Percentiles rank a stretch among this genome's conserved stretches.
These are phyloP conservation scores for Acacia crassicarpa DNA, from an alignment of 306 rosid genomes.

Conservation along the genomic window DNA sequence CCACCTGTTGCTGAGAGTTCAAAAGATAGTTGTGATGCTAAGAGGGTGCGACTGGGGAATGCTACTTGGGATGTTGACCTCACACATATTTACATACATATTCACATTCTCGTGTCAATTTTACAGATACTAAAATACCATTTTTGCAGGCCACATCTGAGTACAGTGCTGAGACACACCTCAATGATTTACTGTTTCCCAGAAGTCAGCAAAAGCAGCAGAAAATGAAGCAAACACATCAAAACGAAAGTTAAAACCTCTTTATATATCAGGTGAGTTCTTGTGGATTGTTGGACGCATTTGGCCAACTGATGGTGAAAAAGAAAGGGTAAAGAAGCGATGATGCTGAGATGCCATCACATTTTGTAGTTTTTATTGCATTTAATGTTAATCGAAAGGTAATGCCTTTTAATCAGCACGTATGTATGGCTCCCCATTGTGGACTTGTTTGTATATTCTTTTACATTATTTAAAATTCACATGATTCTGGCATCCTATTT, in stretches of 20 bases:
- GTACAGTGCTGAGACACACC: slow-evolving; percentile 84
- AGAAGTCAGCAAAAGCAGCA: slow-evolving; percentile 61
- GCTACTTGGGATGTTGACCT: not conserved
- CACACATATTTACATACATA: not conserved
- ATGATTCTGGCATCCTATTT: not conserved
- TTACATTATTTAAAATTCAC: not conserved
- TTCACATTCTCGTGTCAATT: not conserved
- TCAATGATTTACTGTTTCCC: slow-evolving; percentile 79
- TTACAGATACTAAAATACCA: slow-evolving; percentile 9
- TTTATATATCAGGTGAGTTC: slow-evolving; percentile 16
- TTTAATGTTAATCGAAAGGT: slow-evolving; percentile 40
- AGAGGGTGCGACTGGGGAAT: not conserved
- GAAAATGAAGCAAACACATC: slow-evolving; percentile 63
- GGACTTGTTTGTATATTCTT: not conserved
- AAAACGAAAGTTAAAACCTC: slow-evolving; percentile 45
- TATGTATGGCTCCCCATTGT: not conserved
- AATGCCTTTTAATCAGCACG: slow-evolving; percentile 32
- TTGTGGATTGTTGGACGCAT: slow-evolving; percentile 28
- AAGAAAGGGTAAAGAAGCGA: slow-evolving; percentile 18
- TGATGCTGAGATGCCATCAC: slow-evolving; percentile 29
- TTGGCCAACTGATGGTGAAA: slow-evolving; percentile 23
- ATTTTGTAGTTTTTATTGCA: slow-evolving; percentile 44
- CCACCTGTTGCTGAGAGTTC: slow-evolving; percentile 15
- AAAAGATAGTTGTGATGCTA: not conserved
- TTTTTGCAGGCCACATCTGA: slow-evolving; percentile 81